Evolutionary conservation across 106 monocot species (phyloP).

Genomic region (Platanthera zijinensis): DNA sequence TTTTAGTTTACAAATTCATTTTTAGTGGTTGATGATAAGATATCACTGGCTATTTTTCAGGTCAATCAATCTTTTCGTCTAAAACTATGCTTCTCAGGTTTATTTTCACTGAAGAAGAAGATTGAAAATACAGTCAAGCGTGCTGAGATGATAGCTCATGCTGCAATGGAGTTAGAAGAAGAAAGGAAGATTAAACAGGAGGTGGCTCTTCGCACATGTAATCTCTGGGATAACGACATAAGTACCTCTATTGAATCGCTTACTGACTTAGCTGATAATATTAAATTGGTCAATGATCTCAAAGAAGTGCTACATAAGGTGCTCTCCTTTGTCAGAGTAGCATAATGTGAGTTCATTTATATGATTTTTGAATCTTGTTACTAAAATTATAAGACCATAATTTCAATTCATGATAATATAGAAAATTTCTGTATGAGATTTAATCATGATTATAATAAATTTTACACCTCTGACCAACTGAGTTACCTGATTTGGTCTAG

Average conservation of each 20-base stretch:
- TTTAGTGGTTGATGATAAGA: not conserved
- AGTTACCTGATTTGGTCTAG: not conserved
- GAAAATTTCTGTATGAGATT: not conserved
- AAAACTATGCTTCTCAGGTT: conserved; percentile 26
- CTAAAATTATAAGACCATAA: not conserved
- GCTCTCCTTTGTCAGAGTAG: conserved; percentile 37
- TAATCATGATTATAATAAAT: not conserved
- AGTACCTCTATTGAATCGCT: conserved; percentile 49
- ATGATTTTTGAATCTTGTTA: not conserved
- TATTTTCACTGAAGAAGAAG: conserved; percentile 73
- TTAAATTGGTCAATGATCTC: conserved; percentile 54
- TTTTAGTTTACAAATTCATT: not conserved
- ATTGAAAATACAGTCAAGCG: conserved; percentile 60
- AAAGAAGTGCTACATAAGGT: conserved; percentile 86
- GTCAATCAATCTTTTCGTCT: not conserved
- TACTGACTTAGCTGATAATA: conserved; percentile 39
- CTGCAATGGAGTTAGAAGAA: conserved; percentile 65
- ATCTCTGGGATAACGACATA: conserved; percentile 67
- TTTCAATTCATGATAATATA: not conserved
- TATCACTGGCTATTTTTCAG: not conserved
- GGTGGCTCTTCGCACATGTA: conserved; percentile 30
- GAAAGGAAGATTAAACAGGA: conserved; percentile 50
- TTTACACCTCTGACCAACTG: not conserved
- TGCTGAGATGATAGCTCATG: conserved; percentile 41
- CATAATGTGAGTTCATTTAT: conserved; percentile 29